Evolutionary conservation across 2,329 filamentous ascomycete species (phyloP).

Genomic region (Pseudogymnoascus pannorum): DNA sequence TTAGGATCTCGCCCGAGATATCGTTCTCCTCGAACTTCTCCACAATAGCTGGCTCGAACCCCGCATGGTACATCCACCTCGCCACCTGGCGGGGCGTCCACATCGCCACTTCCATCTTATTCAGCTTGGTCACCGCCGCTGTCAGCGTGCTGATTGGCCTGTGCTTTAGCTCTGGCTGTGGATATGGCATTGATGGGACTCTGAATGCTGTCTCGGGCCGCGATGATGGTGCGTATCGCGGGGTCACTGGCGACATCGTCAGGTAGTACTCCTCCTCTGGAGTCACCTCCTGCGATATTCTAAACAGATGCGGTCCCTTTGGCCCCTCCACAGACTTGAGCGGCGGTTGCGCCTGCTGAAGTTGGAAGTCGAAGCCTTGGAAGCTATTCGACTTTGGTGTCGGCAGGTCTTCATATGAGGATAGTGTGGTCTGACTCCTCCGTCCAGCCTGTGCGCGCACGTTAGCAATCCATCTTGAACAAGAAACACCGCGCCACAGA

Average conservation of each 20-base stretch:
- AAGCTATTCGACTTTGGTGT: conserved; percentile 52
- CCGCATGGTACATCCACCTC: conserved; percentile 78
- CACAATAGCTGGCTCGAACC: conserved; percentile 68
- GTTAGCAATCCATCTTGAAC: conserved; percentile 13
- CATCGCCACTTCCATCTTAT: conserved; percentile 49
- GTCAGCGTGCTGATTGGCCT: conserved; percentile 46
- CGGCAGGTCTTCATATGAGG: conserved; percentile 78
- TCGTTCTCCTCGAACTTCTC: conserved; percentile 88
- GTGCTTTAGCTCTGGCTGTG: conserved; percentile 23
- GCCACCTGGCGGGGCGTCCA: conserved; percentile 75
- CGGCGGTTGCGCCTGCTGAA: conserved; percentile 36
- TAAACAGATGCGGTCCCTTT: conserved; percentile 79
- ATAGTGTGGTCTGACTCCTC: conserved; percentile 77
- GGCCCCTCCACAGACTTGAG: conserved; percentile 68
- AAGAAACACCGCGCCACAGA: conserved; percentile 13
- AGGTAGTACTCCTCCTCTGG: conserved; percentile 41
- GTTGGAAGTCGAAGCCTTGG: conserved; percentile 53
- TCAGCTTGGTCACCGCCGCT: conserved; percentile 50
- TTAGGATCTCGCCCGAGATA: conserved; percentile 78
- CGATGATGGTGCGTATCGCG: conserved; percentile 44
- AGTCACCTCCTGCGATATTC: conserved; percentile 50
- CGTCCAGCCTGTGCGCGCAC: conserved; percentile 50
- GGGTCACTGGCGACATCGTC: conserved; percentile 66
- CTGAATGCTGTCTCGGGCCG: conserved; percentile 22
- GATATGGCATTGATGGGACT: conserved; percentile 15